These are phyloP conservation scores for Filobasidium wieringae DNA, from an alignment of 768 basidiomycete species.

Conservation along the genomic window DNA sequence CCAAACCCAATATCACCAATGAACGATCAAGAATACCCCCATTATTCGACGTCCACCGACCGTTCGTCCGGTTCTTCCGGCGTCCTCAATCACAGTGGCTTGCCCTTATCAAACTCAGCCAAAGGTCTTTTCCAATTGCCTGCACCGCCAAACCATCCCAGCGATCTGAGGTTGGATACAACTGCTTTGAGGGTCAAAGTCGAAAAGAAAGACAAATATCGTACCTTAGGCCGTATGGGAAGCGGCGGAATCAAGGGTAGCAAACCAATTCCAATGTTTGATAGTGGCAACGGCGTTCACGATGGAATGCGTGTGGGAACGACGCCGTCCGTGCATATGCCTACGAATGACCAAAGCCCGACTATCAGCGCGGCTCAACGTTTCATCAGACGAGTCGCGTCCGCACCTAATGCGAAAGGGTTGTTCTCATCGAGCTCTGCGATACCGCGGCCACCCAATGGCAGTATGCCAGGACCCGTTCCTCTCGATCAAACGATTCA, in stretches of 20 bases:
- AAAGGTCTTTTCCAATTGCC: not conserved
- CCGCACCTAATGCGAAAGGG: constrained; percentile 90
- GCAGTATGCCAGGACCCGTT: no score
- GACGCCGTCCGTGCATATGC: not conserved
- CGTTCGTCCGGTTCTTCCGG: constrained; percentile 7
- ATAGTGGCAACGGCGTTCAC: not conserved
- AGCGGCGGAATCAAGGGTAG: not conserved
- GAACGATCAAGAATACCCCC: not conserved
- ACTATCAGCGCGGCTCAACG: constrained; percentile 47
- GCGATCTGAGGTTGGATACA: not conserved
- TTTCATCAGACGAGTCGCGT: constrained; percentile 88
- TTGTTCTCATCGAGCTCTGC: constrained; percentile 50
- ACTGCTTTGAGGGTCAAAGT: not conserved
- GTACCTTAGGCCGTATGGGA: not conserved
- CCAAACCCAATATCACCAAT: not conserved
- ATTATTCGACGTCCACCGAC: not conserved
- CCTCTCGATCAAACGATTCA: no score
- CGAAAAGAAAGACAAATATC: constrained; percentile 5
- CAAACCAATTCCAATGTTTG: not conserved
- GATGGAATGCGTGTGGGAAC: not conserved
- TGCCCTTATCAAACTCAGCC: not conserved
- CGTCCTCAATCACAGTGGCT: not conserved
- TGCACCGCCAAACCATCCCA: not conserved
- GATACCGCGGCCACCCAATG: no score
- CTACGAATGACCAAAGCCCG: no score